Conservation (phyloP, 73 alveolate genomes). For the Stentor coeruleus region DNA sequence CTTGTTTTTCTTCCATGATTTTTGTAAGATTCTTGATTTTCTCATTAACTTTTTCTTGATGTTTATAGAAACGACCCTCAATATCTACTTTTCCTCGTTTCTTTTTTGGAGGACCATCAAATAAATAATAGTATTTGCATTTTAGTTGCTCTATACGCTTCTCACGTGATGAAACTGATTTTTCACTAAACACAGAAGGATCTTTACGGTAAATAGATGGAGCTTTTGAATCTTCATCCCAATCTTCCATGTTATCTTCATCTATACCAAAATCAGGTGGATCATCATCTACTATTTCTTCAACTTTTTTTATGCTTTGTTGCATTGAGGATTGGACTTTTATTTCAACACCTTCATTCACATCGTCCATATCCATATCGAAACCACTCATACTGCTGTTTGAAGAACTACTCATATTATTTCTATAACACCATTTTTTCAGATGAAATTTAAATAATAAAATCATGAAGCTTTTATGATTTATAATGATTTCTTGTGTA, state of each 20-base stretch:
- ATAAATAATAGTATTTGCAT: neutral
- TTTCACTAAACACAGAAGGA: neutral
- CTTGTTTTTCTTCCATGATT: neutral
- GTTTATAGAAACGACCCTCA: constrained; percentile 7
- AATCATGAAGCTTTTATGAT: no score
- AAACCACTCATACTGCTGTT: neutral
- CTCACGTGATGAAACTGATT: neutral
- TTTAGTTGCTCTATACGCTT: no score
- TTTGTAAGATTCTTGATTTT: neutral
- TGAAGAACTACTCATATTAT: neutral
- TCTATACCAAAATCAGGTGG: neutral
- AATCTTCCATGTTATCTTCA: neutral
- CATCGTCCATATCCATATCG: neutral
- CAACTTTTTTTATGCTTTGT: neutral
- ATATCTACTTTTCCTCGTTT: neutral
- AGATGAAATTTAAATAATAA: no score
- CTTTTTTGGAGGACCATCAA: neutral
- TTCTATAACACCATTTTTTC: no score
- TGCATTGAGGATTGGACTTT: neutral
- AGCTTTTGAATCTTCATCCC: constrained; percentile 6
- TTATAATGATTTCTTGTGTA: no score
- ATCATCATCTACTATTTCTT: neutral
- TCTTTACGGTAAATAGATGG: neutral
- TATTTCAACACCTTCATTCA: neutral
- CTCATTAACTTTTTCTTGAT: constrained; percentile 23